Evolutionary conservation across 1,139 yeast species (phyloP).

Genomic region (Debaryomyces udenii): DNA sequence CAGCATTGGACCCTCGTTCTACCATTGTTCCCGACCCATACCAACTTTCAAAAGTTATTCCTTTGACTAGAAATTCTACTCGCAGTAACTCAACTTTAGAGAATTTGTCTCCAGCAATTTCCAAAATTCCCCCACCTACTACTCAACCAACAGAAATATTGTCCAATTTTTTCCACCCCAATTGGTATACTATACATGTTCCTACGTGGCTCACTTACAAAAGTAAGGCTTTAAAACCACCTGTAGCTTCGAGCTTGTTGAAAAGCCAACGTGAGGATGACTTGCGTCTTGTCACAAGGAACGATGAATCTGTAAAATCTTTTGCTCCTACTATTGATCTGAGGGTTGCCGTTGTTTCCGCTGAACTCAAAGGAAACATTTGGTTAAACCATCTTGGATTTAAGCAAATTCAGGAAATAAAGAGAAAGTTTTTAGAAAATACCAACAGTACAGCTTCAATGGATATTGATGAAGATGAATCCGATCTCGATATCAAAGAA

Average conservation of each 20-base stretch:
- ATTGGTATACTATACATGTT: conserved; percentile 79
- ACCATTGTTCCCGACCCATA: conserved; percentile 63
- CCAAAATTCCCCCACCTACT: conserved; percentile 61
- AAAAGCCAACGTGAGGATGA: conserved; percentile 20
- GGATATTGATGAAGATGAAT: conserved; percentile 10
- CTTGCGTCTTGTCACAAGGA: conserved; percentile 21
- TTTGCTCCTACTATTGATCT: conserved; percentile 85
- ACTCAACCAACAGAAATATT: conserved; percentile 68
- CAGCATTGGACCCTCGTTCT: conserved; percentile 68
- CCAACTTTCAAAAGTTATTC: conserved; percentile 59
- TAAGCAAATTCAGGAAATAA: conserved; percentile 46
- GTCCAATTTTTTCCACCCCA: conserved; percentile 78
- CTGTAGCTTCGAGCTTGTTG: conserved; percentile 26
- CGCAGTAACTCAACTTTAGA: conserved; percentile 47
- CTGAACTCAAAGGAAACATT: conserved; percentile 63
- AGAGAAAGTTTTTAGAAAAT: conserved; percentile 26
- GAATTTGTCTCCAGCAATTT: conserved; percentile 49
- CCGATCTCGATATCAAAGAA: conserved; percentile 13
- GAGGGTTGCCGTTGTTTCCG: conserved; percentile 65
- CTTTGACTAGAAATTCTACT: conserved; percentile 40
- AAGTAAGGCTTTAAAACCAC: conserved; percentile 31
- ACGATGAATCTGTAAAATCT: conserved; percentile 43
- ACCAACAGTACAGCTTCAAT: conserved; percentile 3
- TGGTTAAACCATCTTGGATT: conserved; percentile 82
- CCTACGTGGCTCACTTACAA: conserved; percentile 79